Conservation (phyloP, 306 rosid genomes). For the Pyrus communis region DNA sequence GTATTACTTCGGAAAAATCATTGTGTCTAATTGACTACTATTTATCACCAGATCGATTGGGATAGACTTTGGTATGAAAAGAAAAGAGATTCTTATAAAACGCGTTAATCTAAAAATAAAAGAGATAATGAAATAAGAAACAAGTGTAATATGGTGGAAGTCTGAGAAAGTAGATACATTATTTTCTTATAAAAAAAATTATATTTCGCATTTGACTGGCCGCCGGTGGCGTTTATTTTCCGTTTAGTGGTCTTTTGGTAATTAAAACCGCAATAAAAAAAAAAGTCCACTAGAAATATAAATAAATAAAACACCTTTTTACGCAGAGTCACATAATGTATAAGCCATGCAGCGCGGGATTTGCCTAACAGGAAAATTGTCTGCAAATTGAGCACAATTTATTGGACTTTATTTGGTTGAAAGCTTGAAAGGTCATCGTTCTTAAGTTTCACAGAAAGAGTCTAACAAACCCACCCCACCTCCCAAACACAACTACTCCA, state of each 20-base stretch:
- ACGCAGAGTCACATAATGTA: not conserved
- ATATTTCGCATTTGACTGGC: not conserved
- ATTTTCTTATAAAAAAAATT: not conserved
- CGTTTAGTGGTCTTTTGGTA: not conserved
- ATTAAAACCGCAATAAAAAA: not conserved
- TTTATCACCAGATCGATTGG: not conserved
- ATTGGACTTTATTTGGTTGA: not conserved
- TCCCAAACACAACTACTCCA: not conserved
- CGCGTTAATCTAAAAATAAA: not conserved
- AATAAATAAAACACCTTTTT: not conserved
- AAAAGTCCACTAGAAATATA: not conserved
- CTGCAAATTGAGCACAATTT: not conserved
- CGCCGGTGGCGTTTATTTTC: not conserved
- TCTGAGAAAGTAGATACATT: not conserved
- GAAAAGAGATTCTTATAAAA: not conserved
- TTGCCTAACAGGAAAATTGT: not conserved
- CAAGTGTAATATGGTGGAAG: not conserved
- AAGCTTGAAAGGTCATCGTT: not conserved
- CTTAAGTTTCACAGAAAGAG: not conserved
- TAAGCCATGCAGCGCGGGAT: not conserved
- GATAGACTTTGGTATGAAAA: not conserved
- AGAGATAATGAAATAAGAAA: too few relatives aligned
- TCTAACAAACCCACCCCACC: not conserved
- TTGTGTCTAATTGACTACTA: not conserved
- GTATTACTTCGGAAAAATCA: not conserved